Conservation (phyloP, 257 asterid genomes). For the Coffea canephora region DNA sequence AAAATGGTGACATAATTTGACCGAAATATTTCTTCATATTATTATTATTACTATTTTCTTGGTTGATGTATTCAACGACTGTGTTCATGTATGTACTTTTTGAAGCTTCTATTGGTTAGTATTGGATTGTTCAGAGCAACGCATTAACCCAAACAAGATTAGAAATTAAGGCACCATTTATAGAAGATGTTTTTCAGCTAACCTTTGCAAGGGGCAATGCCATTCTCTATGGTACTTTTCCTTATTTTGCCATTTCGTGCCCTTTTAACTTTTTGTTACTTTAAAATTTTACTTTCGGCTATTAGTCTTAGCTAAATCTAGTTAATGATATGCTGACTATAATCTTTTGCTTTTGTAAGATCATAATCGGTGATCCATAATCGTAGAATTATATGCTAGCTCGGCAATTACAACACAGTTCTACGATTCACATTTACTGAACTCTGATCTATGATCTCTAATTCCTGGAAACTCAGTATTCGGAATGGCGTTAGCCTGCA, state of each 20-base stretch:
- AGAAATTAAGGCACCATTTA: too few relatives aligned
- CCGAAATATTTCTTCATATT: background rate
- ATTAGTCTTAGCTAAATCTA: background rate
- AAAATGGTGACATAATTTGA: slow-evolving; percentile 7
- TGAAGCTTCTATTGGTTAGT: background rate
- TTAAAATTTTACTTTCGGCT: background rate
- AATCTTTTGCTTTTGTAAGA: background rate
- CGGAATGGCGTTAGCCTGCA: background rate
- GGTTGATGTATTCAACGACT: background rate
- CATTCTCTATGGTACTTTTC: background rate
- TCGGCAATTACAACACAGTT: too few relatives aligned
- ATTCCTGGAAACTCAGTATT: too few relatives aligned
- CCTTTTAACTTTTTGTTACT: background rate
- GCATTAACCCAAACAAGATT: too few relatives aligned
- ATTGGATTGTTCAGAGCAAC: background rate
- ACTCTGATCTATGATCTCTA: too few relatives aligned
- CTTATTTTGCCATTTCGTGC: background rate
- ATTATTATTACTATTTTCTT: background rate
- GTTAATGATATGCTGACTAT: background rate
- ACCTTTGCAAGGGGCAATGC: too few relatives aligned
- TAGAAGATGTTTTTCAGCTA: too few relatives aligned
- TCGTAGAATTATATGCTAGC: too few relatives aligned
- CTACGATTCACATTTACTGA: too few relatives aligned
- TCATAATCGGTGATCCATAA: too few relatives aligned
- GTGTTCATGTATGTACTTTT: background rate